Evolutionary conservation across 306 rosid species (phyloP).

Genomic region (Vigna hirtella): DNA sequence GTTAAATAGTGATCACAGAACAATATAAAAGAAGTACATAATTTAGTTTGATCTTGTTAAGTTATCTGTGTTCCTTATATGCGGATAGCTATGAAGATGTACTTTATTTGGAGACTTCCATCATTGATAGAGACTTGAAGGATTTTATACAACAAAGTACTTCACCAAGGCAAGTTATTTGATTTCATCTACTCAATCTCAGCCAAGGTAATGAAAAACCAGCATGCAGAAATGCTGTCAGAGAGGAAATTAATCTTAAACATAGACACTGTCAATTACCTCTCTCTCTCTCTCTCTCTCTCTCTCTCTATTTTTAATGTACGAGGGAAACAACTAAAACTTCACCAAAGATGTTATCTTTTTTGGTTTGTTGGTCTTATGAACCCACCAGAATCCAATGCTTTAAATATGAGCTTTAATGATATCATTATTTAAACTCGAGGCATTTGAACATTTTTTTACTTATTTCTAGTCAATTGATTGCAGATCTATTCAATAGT

Average conservation of each 20-base stretch:
- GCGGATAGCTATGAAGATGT: not conserved
- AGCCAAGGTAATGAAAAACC: not conserved
- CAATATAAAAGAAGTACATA: not conserved
- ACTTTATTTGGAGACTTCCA: not conserved
- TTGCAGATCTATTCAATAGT: not conserved
- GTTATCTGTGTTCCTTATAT: not conserved
- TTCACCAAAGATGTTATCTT: not conserved
- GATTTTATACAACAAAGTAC: not conserved
- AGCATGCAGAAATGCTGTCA: not conserved
- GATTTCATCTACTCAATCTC: not conserved
- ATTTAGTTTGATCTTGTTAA: not conserved
- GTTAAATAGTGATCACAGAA: not conserved
- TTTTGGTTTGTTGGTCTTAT: not conserved
- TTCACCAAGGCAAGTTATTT: not conserved
- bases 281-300: not conserved
- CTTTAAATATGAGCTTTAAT: not conserved
- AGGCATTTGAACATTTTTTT: not conserved
- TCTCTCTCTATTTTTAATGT: too few species aligned
- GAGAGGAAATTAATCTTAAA: not conserved
- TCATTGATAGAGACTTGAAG: not conserved
- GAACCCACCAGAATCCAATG: not conserved
- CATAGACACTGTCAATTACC: not conserved
- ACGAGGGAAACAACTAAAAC: not conserved
- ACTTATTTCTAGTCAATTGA: not conserved
- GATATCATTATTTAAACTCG: not conserved